Base-by-base conservation (phyloP, 495 filamentous ascomycete genomes). In the Daldinia caldariorum region DNA sequence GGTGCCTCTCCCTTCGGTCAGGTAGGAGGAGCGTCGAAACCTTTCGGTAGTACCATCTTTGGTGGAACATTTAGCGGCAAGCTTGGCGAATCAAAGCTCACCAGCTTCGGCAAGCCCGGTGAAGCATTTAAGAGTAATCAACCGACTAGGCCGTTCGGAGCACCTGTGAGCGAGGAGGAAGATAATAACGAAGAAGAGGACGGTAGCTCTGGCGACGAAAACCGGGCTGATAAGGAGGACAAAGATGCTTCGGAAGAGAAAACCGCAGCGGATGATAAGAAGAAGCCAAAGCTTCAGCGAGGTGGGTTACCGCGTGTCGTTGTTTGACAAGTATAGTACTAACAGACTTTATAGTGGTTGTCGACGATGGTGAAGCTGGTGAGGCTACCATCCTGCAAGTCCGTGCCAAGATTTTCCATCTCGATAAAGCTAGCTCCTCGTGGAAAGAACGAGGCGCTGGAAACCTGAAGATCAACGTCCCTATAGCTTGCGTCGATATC, bases 381-480 rank as follows among this genome's bases (percentile, higher is more conserved):
- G 94, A 97, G 72, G 89, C 80, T 77, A 77, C 94, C 83, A 79
- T 86, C 72, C 49, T 91, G 73, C 83, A 91, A 84, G 75, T 85
- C 4, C 80, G 85, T 8, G 90, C 90, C 18, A 96, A 94, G 80
- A 85, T 97, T 34, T 97, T 88, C 79, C 78, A 88, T 50, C 91
- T 93, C 70, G 82, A 85, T 34, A 90, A 90, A 67, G 83, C 84
- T n/a, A 77, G 71, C 10, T 74, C 70, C 26, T 77, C 79, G 14
- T 97, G 94, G 94, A 93, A 92, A 73, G 94, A 97, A 78, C 87
- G 93, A 26, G 94, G 94, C 18, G 84, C 89, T 8, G 94, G 94
- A 37, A 89, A 87, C 57, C 85, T 97, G 71, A 94, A 94, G 79
- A 83, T 97, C 74, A 97, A 97, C 72, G 88, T 90, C 9, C 83